A percentile compares a stretch with the other conserved stretches of the same genome.
Conservation (phyloP, 2,329 filamentous ascomycete species). For the Pyricularia sp. region DNA sequence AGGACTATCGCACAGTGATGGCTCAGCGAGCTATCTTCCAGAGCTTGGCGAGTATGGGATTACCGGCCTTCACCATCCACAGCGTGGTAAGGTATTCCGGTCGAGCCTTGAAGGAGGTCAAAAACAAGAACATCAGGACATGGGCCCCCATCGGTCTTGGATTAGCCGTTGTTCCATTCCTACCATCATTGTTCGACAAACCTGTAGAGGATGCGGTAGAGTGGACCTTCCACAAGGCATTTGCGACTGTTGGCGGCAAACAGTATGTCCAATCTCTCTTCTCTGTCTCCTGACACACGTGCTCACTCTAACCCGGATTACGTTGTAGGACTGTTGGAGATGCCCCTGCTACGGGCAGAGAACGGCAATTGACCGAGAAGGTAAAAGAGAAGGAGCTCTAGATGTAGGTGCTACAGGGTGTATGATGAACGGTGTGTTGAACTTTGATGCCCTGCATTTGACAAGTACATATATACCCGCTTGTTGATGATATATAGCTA, state of each 20-base stretch:
- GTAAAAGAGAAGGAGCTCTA: conserved; percentile 34
- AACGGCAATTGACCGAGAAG: conserved; percentile 27
- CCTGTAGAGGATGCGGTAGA: conserved; percentile 88
- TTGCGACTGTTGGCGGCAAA: conserved; percentile 56
- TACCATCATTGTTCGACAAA: conserved; percentile 78
- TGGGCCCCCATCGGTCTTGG: conserved; percentile 87
- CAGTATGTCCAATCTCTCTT: conserved; percentile 6
- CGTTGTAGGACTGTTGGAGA: conserved; percentile 33
- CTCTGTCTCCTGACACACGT: background rate
- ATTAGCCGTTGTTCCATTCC: conserved; percentile 62
- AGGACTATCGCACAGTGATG: conserved; percentile 88
- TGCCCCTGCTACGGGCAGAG: conserved; percentile 39
- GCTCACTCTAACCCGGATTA: background rate
- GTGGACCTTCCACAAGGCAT: conserved; percentile 75
- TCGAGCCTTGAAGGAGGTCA: conserved; percentile 66
- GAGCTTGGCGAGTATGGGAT: conserved; percentile 77
- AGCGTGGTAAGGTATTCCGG: conserved; percentile 85
- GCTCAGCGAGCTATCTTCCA: conserved; percentile 85
- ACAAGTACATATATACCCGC: background rate
- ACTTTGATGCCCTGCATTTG: background rate
- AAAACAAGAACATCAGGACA: conserved; percentile 63
- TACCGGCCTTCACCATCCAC: conserved; percentile 90
- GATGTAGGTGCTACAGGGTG: background rate
- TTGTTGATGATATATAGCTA: background rate
- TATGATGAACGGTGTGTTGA: background rate